A percentile compares a stretch with the other conserved stretches of the same genome.
These are phyloP conservation scores for Drosera spatulata DNA, from an alignment of 179 eudicot species.

Conservation along the genomic window DNA sequence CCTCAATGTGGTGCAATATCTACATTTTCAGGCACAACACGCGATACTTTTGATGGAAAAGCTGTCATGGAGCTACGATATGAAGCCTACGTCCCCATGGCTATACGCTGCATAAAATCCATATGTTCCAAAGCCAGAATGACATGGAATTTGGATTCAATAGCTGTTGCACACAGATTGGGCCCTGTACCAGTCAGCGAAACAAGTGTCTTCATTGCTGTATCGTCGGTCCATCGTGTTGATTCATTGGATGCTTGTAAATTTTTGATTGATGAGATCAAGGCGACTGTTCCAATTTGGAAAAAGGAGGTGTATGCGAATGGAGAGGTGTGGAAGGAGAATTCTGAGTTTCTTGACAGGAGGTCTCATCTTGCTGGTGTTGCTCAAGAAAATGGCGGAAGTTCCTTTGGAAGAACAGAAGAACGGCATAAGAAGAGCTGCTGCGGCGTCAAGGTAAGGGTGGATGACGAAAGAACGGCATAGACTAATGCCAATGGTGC, in stretches of 20 bases:
- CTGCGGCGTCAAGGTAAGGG: constrained; percentile 14
- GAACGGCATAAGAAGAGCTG: constrained; percentile 9
- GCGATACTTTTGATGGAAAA: constrained; percentile 73
- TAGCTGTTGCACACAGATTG: constrained; percentile 66
- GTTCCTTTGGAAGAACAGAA: constrained; percentile 13
- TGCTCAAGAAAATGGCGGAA: constrained; percentile 1
- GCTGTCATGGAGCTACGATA: constrained; percentile 67
- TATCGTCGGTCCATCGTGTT: constrained; percentile 58
- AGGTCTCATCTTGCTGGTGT: constrained; percentile 27
- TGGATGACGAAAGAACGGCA: constrained; percentile 16
- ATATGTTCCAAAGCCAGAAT: constrained; percentile 64
- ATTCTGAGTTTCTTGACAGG: constrained; percentile 67
- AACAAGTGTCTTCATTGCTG: constrained; percentile 58
- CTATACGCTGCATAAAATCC: constrained; percentile 56
- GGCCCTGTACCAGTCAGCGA: constrained; percentile 75
- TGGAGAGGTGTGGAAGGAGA: constrained; percentile 96
- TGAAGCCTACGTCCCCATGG: constrained; percentile 90
- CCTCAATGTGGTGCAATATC: constrained; percentile 72
- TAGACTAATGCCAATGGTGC: not conserved
- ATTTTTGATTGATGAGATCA: constrained; percentile 70
- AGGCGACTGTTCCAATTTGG: constrained; percentile 90
- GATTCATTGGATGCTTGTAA: constrained; percentile 74
- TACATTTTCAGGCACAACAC: constrained; percentile 77
- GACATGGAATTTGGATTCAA: constrained; percentile 40
- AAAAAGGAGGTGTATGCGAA: constrained; percentile 83